Conservation (phyloP, 2,329 filamentous ascomycete genomes). For the Waltergamsia citrina region DNA sequence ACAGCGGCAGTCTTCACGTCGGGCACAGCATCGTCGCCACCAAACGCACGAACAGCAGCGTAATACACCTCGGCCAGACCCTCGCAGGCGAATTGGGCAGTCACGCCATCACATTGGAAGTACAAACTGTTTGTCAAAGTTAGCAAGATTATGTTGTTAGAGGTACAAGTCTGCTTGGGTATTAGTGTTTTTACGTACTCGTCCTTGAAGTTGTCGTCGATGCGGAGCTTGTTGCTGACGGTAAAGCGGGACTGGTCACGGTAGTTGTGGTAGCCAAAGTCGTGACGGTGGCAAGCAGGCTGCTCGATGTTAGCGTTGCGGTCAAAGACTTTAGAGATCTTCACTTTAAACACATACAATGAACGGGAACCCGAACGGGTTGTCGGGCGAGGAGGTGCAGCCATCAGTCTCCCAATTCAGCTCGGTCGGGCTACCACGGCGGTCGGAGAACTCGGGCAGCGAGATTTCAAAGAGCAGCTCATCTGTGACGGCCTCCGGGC, state of each 20-base stretch:
- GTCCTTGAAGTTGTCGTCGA: conserved; percentile 39
- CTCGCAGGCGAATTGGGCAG: conserved; percentile 11
- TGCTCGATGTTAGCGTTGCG: background rate
- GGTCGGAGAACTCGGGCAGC: conserved; percentile 29
- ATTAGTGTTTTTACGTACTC: conserved; percentile 21
- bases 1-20: conserved; percentile 12
- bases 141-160: background rate
- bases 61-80: conserved; percentile 22
- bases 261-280: conserved; percentile 48
- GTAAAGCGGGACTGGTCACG: conserved; percentile 37
- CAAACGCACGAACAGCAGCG: conserved; percentile 19
- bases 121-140: conserved; percentile 12
- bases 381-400: conserved; percentile 31
- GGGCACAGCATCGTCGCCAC: conserved; percentile 13
- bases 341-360: conserved; percentile 4
- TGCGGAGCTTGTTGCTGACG: conserved; percentile 24
- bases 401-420: conserved; percentile 32
- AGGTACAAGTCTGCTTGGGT: background rate
- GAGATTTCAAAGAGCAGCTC: conserved; percentile 32
- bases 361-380: conserved; percentile 33
- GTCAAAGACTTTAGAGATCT: background rate
- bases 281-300: conserved; percentile 41
- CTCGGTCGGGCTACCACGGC: conserved; percentile 28
- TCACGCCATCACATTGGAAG: conserved; percentile 15
- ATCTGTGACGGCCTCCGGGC: conserved; percentile 27